Evolutionary conservation across 2,329 filamentous ascomycete species (phyloP).

Genomic region (Fonsecaea pedrosoi): DNA sequence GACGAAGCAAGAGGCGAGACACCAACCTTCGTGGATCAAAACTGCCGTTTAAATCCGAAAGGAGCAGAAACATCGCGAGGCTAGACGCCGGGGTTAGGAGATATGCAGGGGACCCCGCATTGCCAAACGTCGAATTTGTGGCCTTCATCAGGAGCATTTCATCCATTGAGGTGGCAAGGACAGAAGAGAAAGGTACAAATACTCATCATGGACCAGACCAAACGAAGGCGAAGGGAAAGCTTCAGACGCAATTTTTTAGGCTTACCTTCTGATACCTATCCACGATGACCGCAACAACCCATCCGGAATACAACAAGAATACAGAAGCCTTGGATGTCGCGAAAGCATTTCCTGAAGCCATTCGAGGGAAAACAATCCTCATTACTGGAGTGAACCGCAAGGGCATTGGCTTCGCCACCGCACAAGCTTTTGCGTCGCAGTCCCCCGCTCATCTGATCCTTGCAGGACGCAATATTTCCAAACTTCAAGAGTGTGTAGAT

Average conservation of each 20-base stretch:
- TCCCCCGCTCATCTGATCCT: constrained; percentile 49
- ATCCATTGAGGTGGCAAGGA: neutral
- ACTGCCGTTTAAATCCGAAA: neutral
- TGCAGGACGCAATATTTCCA: constrained; percentile 47
- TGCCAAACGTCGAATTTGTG: constrained; percentile 2
- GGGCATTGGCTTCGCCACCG: constrained; percentile 48
- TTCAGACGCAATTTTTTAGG: neutral
- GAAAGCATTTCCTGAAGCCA: constrained; percentile 37
- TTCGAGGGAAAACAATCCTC: constrained; percentile 46
- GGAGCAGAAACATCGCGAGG: constrained; percentile 4
- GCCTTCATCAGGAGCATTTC: neutral
- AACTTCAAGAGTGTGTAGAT: constrained; percentile 44
- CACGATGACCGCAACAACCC: constrained; percentile 27
- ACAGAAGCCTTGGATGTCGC: constrained; percentile 34
- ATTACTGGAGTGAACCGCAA: constrained; percentile 51
- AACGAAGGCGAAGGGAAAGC: neutral
- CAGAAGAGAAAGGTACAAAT: constrained; percentile 6
- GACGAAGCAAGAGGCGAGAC: neutral
- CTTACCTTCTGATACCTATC: neutral
- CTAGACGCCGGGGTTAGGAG: constrained; percentile 12
- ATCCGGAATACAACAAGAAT: constrained; percentile 19
- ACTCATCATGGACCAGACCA: neutral
- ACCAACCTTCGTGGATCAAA: neutral
- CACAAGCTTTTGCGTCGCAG: constrained; percentile 43
- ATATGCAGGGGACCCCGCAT: neutral